phyloP scores from a whole-genome alignment of 306 rosid species.

The Sicyos baderoa region DNA sequence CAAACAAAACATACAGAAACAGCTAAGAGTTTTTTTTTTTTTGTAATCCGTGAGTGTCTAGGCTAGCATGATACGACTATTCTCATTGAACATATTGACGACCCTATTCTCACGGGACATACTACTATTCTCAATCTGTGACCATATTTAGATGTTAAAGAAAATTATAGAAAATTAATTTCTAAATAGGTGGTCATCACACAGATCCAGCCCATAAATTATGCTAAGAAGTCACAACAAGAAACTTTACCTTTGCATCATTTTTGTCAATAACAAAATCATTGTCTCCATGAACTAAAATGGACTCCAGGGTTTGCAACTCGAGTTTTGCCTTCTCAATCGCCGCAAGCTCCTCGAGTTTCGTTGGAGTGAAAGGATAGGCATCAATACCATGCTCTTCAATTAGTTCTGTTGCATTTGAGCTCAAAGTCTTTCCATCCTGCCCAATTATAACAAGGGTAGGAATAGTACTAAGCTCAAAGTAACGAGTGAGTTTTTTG shows the following conservation, averaged over 20 bases:
- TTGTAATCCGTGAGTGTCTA: too few species aligned
- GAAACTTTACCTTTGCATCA: constrained; percentile 41
- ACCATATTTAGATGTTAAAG: too few species aligned
- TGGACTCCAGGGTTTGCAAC: constrained; percentile 54
- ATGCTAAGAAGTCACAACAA: background rate
- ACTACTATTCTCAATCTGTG: too few species aligned
- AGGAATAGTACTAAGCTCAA: constrained; percentile 52
- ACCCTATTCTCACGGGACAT: too few species aligned
- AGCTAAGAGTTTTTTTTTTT: background rate
- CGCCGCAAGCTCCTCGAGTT: constrained; percentile 44
- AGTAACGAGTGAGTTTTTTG: constrained; percentile 34
- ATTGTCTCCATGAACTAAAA: constrained; percentile 44
- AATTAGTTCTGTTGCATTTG: constrained; percentile 45
- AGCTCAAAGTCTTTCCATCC: constrained; percentile 51
- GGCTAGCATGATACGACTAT: background rate
- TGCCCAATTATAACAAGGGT: constrained; percentile 58
- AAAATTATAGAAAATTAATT: too few species aligned
- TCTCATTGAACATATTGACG: too few species aligned
- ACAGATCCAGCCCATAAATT: background rate
- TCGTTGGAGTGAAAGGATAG: constrained; percentile 66
- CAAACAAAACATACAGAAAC: background rate
- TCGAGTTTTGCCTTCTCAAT: constrained; percentile 48
- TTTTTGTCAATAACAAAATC: constrained; percentile 48
- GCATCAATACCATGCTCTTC: constrained; percentile 50
- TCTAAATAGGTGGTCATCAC: too few species aligned